A percentile compares a stretch with the other conserved stretches of the same genome.
phyloP scores from a whole-genome alignment of 345 rosid species.

The Lenwebbia sp. region DNA sequence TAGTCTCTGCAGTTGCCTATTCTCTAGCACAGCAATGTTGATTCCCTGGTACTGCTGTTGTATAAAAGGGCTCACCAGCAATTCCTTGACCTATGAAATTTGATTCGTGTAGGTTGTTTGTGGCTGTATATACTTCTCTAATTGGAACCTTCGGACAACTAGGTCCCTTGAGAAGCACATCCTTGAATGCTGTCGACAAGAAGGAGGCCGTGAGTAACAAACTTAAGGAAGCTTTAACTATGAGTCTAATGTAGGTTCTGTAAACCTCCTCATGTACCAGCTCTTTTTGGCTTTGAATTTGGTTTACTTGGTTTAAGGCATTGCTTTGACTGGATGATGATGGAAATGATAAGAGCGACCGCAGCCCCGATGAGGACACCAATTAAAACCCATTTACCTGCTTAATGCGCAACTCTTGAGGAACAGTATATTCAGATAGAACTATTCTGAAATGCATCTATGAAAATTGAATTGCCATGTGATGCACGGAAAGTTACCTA shows the following conservation, averaged over 20 bases:
- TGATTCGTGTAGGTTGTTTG: constrained; percentile 16
- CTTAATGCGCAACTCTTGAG: neutral
- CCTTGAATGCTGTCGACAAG: constrained; percentile 12
- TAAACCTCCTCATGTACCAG: neutral
- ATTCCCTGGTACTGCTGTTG: neutral
- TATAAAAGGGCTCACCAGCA: constrained; percentile 21
- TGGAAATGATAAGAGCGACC: neutral
- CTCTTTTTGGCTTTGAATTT: neutral
- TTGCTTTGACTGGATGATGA: neutral
- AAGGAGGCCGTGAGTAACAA: neutral
- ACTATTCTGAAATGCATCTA: neutral
- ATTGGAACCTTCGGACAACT: constrained; percentile 15
- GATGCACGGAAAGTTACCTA: neutral
- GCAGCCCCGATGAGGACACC: constrained; percentile 4
- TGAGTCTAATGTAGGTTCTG: neutral
- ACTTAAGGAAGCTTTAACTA: neutral
- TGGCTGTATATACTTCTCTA: constrained; percentile 27
- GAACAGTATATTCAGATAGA: neutral
- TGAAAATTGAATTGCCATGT: neutral
- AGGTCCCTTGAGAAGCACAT: constrained; percentile 9
- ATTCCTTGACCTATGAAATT: constrained; percentile 48
- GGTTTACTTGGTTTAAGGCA: neutral
- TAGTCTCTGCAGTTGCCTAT: neutral
- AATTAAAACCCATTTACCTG: constrained; percentile 23
- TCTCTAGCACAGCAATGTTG: neutral